Conservation (phyloP, 2,329 filamentous ascomycete genomes). For the Sclerotinia nivalis region DNA sequence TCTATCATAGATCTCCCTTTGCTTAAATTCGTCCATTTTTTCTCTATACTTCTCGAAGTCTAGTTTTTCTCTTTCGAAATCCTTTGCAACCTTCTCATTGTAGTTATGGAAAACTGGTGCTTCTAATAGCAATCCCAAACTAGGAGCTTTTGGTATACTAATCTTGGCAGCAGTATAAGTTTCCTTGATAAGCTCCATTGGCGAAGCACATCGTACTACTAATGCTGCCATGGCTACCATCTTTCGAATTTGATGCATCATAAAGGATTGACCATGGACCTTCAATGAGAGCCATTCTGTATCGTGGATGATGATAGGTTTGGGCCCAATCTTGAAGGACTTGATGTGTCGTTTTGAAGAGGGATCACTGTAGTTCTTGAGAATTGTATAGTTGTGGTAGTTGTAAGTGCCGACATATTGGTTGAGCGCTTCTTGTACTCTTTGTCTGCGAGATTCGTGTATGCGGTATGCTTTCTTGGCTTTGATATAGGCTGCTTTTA, state of each 20-base stretch:
- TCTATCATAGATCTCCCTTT: constrained; percentile 84
- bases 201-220: constrained; percentile 79
- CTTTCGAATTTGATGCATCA: constrained; percentile 99
- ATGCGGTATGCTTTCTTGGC: constrained; percentile 87
- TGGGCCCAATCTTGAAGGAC: constrained; percentile 76
- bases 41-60: constrained; percentile 77
- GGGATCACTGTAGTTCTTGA: constrained; percentile 78
- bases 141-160: constrained; percentile 91
- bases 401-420: constrained; percentile 83
- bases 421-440: constrained; percentile 73
- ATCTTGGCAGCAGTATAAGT: constrained; percentile 73
- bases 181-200: constrained; percentile 68
- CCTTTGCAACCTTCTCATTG: constrained; percentile 69
- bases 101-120: constrained; percentile 89
- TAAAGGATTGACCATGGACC: constrained; percentile 97
- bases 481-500: constrained; percentile 78
- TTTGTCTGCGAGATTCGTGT: constrained; percentile 66
- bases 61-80: constrained; percentile 66
- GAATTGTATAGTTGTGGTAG: constrained; percentile 97
- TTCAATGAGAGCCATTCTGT: constrained; percentile 96
- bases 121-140: constrained; percentile 84
- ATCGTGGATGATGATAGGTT: constrained; percentile 81
- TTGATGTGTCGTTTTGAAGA: constrained; percentile 90
- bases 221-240: constrained; percentile 95
- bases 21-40: constrained; percentile 85